Conservation (phyloP, 2,329 filamentous ascomycete species). For the Alternaria dauci region DNA sequence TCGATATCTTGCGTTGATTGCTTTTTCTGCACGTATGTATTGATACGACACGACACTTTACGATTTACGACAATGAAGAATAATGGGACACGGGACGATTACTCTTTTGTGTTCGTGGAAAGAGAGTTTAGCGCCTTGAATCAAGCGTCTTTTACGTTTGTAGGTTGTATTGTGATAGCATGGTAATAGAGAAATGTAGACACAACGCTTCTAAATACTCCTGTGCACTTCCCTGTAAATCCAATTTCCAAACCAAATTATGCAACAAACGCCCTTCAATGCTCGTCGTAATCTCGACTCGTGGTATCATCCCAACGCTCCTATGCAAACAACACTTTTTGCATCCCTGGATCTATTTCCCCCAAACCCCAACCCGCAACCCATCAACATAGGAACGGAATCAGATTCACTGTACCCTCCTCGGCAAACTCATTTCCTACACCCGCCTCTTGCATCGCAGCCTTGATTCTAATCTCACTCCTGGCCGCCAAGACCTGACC, state of each 20-base stretch:
- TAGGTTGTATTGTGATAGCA: neutral
- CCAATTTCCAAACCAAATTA: neutral
- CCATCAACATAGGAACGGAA: neutral
- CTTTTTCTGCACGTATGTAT: neutral
- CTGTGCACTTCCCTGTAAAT: neutral
- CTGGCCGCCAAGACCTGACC: slow-evolving; percentile 42
- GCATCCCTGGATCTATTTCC: neutral
- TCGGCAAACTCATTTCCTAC: slow-evolving; percentile 11
- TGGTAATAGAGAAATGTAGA: neutral
- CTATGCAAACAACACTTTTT: neutral
- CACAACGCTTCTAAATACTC: neutral
- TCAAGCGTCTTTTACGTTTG: neutral
- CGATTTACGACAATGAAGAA: slow-evolving; percentile 1
- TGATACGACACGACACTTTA: neutral
- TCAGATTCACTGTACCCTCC: slow-evolving; percentile 11
- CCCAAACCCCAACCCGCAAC: neutral
- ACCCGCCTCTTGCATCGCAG: slow-evolving; percentile 30
- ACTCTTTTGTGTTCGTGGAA: neutral
- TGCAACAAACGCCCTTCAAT: slow-evolving; percentile 1
- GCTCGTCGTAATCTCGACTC: neutral
- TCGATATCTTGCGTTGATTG: neutral
- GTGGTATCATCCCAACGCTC: neutral
- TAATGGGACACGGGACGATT: neutral
- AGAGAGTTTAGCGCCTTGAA: neutral
- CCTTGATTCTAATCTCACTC: slow-evolving; percentile 36